These are phyloP conservation scores for Bipolaris victoriae DNA, from an alignment of 2,329 filamentous ascomycete genomes.

Conservation along the genomic window DNA sequence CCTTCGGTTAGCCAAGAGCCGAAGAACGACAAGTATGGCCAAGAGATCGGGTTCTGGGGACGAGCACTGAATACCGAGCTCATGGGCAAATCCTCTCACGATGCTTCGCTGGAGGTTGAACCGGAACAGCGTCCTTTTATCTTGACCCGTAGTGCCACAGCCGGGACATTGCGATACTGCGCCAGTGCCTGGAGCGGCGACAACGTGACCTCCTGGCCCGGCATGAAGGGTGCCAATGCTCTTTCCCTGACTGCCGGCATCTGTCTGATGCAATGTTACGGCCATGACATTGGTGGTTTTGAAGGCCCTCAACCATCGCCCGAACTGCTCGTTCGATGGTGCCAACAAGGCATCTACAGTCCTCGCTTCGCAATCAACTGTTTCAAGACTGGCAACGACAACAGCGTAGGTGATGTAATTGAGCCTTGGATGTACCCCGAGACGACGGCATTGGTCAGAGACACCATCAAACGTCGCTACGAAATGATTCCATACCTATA, in stretches of 20 bases:
- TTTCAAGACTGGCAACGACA: conserved; percentile 74
- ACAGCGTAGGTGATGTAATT: conserved; percentile 72
- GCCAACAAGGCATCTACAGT: conserved; percentile 73
- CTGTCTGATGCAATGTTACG: conserved; percentile 71
- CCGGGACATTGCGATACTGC: conserved; percentile 72
- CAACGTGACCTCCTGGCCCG: conserved; percentile 75
- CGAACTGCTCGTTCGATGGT: conserved; percentile 74
- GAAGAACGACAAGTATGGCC: conserved; percentile 47
- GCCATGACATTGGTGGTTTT: conserved; percentile 77
- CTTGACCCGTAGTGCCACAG: conserved; percentile 72
- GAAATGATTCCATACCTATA: conserved; percentile 76
- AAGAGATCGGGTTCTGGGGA: conserved; percentile 71
- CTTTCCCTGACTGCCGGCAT: conserved; percentile 71
- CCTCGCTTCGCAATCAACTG: conserved; percentile 78
- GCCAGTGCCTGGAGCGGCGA: conserved; percentile 78
- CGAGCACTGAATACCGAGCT: conserved; percentile 72
- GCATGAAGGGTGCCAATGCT: conserved; percentile 74
- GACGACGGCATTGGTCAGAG: conserved; percentile 66
- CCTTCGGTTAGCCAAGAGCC: conserved; percentile 28
- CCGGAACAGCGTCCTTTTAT: conserved; percentile 70
- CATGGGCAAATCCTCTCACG: conserved; percentile 72
- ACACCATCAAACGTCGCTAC: conserved; percentile 72
- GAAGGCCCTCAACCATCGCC: conserved; percentile 74
- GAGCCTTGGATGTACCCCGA: conserved; percentile 80
- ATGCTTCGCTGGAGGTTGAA: conserved; percentile 65